Percentiles rank a stretch among this genome's conserved stretches.
phyloP scores from a whole-genome alignment of 2,329 filamentous ascomycete species.

The Diaporthe eres region DNA sequence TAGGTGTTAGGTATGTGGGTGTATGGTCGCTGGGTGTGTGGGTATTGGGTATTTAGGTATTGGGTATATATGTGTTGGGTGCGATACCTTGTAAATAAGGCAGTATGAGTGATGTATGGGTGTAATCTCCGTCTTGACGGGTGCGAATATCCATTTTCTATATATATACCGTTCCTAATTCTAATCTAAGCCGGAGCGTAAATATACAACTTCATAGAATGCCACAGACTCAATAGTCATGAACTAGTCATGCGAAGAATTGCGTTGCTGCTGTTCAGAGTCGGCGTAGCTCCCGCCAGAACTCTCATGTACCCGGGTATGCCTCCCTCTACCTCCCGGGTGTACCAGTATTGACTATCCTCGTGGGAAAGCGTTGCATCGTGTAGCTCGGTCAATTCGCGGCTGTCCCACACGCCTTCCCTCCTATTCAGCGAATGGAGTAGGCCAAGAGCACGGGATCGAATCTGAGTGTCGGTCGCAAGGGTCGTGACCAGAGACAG shows the following conservation, averaged over 20 bases:
- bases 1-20: too few species aligned
- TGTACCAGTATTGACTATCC: constrained; percentile 3
- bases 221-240: background rate
- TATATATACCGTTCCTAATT: too few species aligned
- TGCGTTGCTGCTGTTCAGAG: background rate
- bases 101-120: too few species aligned
- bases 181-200: too few species aligned
- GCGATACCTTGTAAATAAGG: too few species aligned
- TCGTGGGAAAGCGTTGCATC: constrained; percentile 7
- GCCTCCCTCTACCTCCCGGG: background rate
- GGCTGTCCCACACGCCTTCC: constrained; percentile 10
- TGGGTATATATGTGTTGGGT: too few species aligned
- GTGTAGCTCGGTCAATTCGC: background rate
- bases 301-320: constrained; percentile 11
- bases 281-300: background rate
- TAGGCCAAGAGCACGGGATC: background rate
- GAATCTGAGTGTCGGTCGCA: background rate
- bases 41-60: too few species aligned
- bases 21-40: too few species aligned
- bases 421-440: constrained; percentile 15
- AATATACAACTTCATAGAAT: too few species aligned
- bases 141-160: too few species aligned
- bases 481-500: constrained; percentile 2
- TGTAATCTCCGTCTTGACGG: too few species aligned
- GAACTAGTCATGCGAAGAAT: constrained; percentile 5